Base-by-base conservation (phyloP, 345 rosid genomes). In the Gossypium arboreum region DNA sequence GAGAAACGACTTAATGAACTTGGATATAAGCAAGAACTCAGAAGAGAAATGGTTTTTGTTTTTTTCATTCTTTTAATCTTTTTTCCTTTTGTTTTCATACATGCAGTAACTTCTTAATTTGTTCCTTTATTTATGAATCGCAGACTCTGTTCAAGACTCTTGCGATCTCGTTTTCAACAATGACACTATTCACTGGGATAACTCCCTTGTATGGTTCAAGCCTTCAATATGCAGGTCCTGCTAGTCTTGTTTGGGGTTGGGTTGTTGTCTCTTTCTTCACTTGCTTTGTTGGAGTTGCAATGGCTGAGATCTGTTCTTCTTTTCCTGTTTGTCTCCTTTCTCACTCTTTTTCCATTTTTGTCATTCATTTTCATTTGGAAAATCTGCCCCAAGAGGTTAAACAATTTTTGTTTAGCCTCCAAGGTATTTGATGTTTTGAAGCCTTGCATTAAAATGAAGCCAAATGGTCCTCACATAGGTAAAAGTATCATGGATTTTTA, bases 241-340 rank as follows among this genome's bases (percentile, higher is more conserved):
- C 92, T 18, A 80, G 73, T 72, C 82, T 88, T 54, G 89, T 88
- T 25, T 88, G 92, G 92, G 90, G 90, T 34, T 88, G 92, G 92
- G 82, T 86, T 13, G 84, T 88, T 62, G 90, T 88, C 2, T 73
- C 92, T 8, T 86, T 84, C 88, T 86, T 88, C 85, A 86, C 90
- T 52, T 86, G 88, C 83, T 85, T 86, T 75, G 88, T 86, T 34
- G 88, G 89, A 17, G 68, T 88, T 57, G 85, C 92, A 7, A 86
- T 88, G 90, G 88, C 90, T 48, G 90, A 88, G 83, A 86, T 88
- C 77, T 88, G 92, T 62, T 88, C 90, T 59, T 88, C 92, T 73
- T 88, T 88, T 44, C 90, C 90, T 15, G 92, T 86, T 58, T 45
- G 82, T 68, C 41, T 34, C 16, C 41, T 47, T 61, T 71, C 24